A percentile compares a stretch with the other conserved stretches of the same genome.
phyloP scores from a whole-genome alignment of 352 stramenopile genomes.

The Phytophthora parvispora region DNA sequence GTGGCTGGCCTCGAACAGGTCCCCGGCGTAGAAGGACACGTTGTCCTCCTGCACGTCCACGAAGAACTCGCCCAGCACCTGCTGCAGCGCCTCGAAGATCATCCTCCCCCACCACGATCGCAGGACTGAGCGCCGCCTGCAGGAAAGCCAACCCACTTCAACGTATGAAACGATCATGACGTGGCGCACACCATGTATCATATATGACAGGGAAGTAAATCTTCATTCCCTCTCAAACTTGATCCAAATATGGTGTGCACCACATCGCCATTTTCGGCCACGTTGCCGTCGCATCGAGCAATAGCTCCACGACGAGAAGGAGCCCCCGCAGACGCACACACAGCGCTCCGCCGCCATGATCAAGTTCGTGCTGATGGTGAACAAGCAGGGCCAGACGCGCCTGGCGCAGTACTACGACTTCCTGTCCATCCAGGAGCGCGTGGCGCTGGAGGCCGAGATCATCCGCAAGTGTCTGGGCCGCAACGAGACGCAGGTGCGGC shows the following conservation, averaged over 20 bases:
- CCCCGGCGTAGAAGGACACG: slow-evolving; percentile 73
- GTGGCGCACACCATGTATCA: background rate
- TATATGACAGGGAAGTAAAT: no score
- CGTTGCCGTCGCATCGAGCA: slow-evolving; percentile 21
- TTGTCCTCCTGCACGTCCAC: slow-evolving; percentile 64
- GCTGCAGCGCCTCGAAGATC: slow-evolving; percentile 63
- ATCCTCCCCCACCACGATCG: slow-evolving; percentile 23
- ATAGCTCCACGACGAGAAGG: slow-evolving; percentile 1
- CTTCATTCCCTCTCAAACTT: no score
- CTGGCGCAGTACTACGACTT: slow-evolving; percentile 99
- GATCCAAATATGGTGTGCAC: no score
- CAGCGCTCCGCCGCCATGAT: slow-evolving; percentile 75
- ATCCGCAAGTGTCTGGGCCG: slow-evolving; percentile 99
- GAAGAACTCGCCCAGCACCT: slow-evolving; percentile 77
- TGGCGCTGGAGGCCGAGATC: slow-evolving; percentile 99
- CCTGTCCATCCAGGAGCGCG: slow-evolving; percentile 98
- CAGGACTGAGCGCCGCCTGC: slow-evolving; percentile 8
- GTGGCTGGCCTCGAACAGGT: slow-evolving; percentile 82
- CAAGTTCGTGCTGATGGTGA: slow-evolving; percentile 97
- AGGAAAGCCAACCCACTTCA: slow-evolving; percentile 16
- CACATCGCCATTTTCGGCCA: no score
- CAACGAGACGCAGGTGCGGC: slow-evolving; percentile 94
- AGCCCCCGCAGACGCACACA: background rate
- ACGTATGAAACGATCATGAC: slow-evolving; percentile 2
- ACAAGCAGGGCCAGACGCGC: slow-evolving; percentile 99